Evolutionary conservation across 2,329 filamentous ascomycete genomes (phyloP), one percentile per base, ranked within the genome.

Genomic region (Epichloe uncinata): DNA sequence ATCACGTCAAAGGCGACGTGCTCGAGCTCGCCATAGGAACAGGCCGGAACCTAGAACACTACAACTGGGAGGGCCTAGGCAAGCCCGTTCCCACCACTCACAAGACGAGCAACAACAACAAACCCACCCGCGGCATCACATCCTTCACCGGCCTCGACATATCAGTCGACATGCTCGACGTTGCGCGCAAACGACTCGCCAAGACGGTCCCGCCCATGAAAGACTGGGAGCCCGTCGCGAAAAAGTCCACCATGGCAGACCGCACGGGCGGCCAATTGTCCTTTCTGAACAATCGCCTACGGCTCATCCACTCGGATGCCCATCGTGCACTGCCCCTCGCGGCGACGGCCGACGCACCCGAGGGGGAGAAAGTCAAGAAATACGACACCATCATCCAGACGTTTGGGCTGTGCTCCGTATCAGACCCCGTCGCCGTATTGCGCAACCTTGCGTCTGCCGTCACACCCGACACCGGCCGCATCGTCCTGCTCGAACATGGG

Each of bases 321-420:
- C 69, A 72, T 52, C 54, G 64, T 35, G 56, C 63, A 0, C 62
- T 78, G 1, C 73, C 74, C 1, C 49, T 61, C 52, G 66, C 55
- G 66, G 61, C 40, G 65, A 54, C 4, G 22, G 11, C 18, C 15
- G n/a, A 5, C 16, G 37, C 37, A 30, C 3, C 38, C 7, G 8
- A 16, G 20, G 5, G 26, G n/a, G n/a, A n/a, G n/a, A n/a, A n/a
- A n/a, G n/a, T n/a, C 5, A 42, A 66, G 53, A 59, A 71, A 54
- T 84, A 82, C 65, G 80, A 84, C 64, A 82, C 78, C 2, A 66
- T 83, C 37, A 60, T 83, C 33, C 79, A 83, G 59, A 81, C 78
- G 0, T 83, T 84, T 64, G 79, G 79, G 4, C 70, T 84, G 26
- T 84, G 80, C 64, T 80, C 75, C 57, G 79, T 82, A 3, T 67